Conservation (phyloP, 441 rosid species). For the Erodium trifolium region DNA sequence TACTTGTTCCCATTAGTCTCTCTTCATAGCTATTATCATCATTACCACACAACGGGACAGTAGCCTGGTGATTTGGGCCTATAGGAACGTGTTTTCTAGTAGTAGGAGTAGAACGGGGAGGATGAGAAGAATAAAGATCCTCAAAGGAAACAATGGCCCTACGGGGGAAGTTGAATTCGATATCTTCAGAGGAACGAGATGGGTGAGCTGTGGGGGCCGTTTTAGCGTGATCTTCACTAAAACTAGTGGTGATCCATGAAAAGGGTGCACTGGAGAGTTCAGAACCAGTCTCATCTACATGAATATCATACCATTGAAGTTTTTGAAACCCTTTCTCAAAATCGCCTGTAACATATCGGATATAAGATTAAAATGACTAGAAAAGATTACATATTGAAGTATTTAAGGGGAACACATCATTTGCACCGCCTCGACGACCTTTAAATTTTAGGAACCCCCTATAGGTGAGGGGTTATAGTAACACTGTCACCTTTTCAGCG, state of each 20-base stretch:
- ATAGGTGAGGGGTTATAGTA: no score
- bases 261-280: slow-evolving; percentile 18
- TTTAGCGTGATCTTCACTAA: slow-evolving; percentile 21
- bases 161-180: no score
- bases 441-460: no score
- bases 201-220: not conserved
- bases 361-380: not conserved
- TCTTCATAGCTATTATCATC: slow-evolving; percentile 17
- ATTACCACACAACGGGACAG: slow-evolving; percentile 32
- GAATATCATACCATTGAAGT: slow-evolving; percentile 21
- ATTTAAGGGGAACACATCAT: not conserved
- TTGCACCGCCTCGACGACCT: no score
- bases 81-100: slow-evolving; percentile 31
- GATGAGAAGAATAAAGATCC: slow-evolving; percentile 29
- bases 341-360: slow-evolving; percentile 11
- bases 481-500: no score
- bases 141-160: slow-evolving; percentile 10
- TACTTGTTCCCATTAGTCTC: slow-evolving; percentile 22
- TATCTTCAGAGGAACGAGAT: not conserved
- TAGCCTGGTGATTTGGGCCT: slow-evolving; percentile 48
- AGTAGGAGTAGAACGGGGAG: slow-evolving; percentile 7
- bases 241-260: slow-evolving; percentile 24
- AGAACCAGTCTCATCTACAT: slow-evolving; percentile 16
- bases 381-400: not conserved
- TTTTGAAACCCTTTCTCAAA: not conserved